phyloP scores from a whole-genome alignment of 1,284 basidiomycete genomes.

The Boletus hoseneyae region DNA sequence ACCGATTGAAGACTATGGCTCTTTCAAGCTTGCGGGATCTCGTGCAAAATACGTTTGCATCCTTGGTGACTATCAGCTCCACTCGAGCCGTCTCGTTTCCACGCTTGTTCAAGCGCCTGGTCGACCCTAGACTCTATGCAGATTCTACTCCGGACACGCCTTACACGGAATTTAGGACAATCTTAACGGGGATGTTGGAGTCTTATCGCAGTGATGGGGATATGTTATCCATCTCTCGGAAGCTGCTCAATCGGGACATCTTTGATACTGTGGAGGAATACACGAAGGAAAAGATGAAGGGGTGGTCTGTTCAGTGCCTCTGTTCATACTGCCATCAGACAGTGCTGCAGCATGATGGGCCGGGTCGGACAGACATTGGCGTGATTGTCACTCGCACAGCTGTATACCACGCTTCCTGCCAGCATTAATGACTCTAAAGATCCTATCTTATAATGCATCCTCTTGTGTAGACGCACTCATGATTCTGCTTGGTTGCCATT shows the following conservation, averaged over 20 bases:
- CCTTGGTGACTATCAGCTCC: slow-evolving; percentile 81
- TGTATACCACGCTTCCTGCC: slow-evolving; percentile 57
- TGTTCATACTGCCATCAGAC: slow-evolving; percentile 48
- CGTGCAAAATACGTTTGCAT: slow-evolving; percentile 83
- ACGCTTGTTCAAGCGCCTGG: slow-evolving; percentile 84
- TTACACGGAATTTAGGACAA: slow-evolving; percentile 89
- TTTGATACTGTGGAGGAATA: slow-evolving; percentile 67
- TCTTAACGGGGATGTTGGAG: slow-evolving; percentile 92
- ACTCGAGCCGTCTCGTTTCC: slow-evolving; percentile 88
- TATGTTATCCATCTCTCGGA: slow-evolving; percentile 84
- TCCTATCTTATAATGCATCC: slow-evolving; percentile 8
- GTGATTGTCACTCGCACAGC: slow-evolving; percentile 59
- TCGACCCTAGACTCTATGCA: slow-evolving; percentile 58
- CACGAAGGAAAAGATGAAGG: slow-evolving; percentile 46
- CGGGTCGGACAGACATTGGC: slow-evolving; percentile 25
- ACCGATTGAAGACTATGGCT: slow-evolving; percentile 23
- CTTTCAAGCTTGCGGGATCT: slow-evolving; percentile 64
- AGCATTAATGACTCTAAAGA: slow-evolving; percentile 27
- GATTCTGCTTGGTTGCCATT: slow-evolving; percentile 14
- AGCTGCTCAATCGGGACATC: slow-evolving; percentile 80
- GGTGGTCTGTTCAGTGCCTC: slow-evolving; percentile 47
- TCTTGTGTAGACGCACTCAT: slow-evolving; percentile 12
- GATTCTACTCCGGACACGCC: slow-evolving; percentile 55
- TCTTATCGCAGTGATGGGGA: slow-evolving; percentile 92
- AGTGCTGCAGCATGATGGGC: slow-evolving; percentile 30